These are phyloP conservation scores for Erysimum cheiranthoides DNA, from an alignment of 345 rosid species.

Conservation along the genomic window DNA sequence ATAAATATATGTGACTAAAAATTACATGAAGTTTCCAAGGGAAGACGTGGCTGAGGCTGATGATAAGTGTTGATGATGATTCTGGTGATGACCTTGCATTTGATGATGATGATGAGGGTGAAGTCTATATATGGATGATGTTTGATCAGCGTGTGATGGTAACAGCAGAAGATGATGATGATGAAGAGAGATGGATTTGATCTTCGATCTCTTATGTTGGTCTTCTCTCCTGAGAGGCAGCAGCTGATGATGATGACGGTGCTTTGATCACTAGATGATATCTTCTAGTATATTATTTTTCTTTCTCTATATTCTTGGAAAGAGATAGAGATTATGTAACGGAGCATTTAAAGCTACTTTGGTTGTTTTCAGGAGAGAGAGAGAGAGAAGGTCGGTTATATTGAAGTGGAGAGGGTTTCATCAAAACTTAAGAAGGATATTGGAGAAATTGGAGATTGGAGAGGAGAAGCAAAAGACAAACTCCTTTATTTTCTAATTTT, in stretches of 20 bases:
- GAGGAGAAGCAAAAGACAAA: conserved; percentile 52
- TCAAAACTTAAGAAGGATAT: conserved; percentile 31
- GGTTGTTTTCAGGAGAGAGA: conserved; percentile 34
- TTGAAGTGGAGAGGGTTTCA: conserved; percentile 41
- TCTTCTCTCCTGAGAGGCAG: conserved; percentile 37
- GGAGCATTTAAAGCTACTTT: conserved; percentile 47
- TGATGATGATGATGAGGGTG: conserved; percentile 26
- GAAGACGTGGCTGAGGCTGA: conserved; percentile 49
- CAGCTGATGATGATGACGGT: conserved; percentile 46
- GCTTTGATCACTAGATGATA: conserved; percentile 47
- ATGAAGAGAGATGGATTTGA: conserved; percentile 43
- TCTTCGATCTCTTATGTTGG: conserved; percentile 31
- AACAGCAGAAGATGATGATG: conserved; percentile 51
- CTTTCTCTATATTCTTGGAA: conserved; percentile 45
- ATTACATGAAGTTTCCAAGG: conserved; percentile 76
- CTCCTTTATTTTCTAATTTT: conserved; percentile 35
- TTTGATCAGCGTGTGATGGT: conserved; percentile 42
- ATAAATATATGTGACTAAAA: not conserved
- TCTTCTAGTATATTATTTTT: conserved; percentile 40
- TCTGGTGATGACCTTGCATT: conserved; percentile 52
- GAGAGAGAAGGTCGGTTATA: conserved; percentile 47
- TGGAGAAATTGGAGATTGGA: conserved; percentile 46
- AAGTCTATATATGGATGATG: conserved; percentile 20
- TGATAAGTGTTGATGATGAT: conserved; percentile 52
- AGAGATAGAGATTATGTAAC: conserved; percentile 51